These are phyloP conservation scores for Fonsecaea nubica DNA, from an alignment of 2,329 filamentous ascomycete genomes.

Conservation along the genomic window DNA sequence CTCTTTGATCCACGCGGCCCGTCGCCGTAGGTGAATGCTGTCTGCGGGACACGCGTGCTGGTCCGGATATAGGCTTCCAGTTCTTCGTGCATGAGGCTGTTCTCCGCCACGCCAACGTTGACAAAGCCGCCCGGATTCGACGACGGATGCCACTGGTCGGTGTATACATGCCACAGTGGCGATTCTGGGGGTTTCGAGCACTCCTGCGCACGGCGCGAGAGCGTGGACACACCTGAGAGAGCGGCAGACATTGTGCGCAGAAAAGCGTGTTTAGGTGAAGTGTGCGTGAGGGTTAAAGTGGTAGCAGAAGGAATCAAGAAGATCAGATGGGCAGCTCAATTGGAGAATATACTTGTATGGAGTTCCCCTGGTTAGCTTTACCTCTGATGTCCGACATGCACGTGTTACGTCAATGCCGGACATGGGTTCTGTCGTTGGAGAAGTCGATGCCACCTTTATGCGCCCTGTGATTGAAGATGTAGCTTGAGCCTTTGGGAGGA, in stretches of 20 bases:
- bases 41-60: constrained; percentile 44
- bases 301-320: not conserved
- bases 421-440: not conserved
- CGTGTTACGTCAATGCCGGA: not conserved
- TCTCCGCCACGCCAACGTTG: constrained; percentile 61
- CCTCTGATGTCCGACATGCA: not conserved
- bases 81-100: constrained; percentile 58
- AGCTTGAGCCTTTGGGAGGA: not conserved
- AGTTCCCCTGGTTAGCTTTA: not conserved
- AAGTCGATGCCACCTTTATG: not conserved
- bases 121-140: constrained; percentile 56
- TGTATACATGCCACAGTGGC: constrained; percentile 54
- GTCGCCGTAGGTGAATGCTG: constrained; percentile 49
- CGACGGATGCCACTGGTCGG: constrained; percentile 53
- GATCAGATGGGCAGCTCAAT: not conserved
- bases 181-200: constrained; percentile 10
- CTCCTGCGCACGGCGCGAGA: constrained; percentile 22
- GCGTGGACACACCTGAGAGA: not conserved
- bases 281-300: not conserved
- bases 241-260: not conserved
- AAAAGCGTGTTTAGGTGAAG: not conserved
- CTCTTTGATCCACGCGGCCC: constrained; percentile 43
- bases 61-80: constrained; percentile 53
- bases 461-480: not conserved
- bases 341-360: not conserved